Percentiles rank a stretch among this genome's conserved stretches.
Evolutionary conservation across 2,329 filamentous ascomycete species (phyloP).

Genomic region (Scedosporium dehoogii): DNA sequence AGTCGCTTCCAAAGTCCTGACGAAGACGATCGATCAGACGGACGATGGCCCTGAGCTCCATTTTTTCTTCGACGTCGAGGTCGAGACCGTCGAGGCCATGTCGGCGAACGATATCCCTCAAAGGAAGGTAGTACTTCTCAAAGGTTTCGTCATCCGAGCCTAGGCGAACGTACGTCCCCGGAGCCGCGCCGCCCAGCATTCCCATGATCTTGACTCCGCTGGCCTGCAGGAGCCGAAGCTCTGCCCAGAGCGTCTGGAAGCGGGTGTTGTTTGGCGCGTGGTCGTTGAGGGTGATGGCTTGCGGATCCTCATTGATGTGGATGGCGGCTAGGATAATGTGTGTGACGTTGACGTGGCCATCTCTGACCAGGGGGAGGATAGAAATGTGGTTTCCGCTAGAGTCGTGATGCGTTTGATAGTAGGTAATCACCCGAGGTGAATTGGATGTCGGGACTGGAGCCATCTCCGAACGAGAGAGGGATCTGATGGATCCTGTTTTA

Average conservation of each 20-base stretch:
- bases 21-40: slow-evolving; percentile 58
- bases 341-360: slow-evolving; percentile 38
- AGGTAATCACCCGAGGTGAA: slow-evolving; percentile 39
- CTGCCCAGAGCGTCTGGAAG: slow-evolving; percentile 68
- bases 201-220: slow-evolving; percentile 70
- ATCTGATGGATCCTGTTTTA: neutral
- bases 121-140: slow-evolving; percentile 62
- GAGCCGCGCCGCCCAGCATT: slow-evolving; percentile 80
- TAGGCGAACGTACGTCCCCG: slow-evolving; percentile 55
- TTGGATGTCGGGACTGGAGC: slow-evolving; percentile 12
- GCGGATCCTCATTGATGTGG: slow-evolving; percentile 63
- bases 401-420: slow-evolving; percentile 47
- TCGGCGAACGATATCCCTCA: slow-evolving; percentile 53
- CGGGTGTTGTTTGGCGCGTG: slow-evolving; percentile 56
- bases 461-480: neutral
- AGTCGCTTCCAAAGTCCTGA: slow-evolving; percentile 56
- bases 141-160: slow-evolving; percentile 51
- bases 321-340: slow-evolving; percentile 83
- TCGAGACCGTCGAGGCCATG: slow-evolving; percentile 61
- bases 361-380: slow-evolving; percentile 37
- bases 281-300: slow-evolving; percentile 70
- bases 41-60: slow-evolving; percentile 56
- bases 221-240: slow-evolving; percentile 61
- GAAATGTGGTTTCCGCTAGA: slow-evolving; percentile 34
- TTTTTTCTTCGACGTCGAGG: slow-evolving; percentile 70